Percentiles rank a stretch among this genome's conserved stretches.
Conservation (phyloP, 1,284 basidiomycete species). For the Meira nashicola region DNA sequence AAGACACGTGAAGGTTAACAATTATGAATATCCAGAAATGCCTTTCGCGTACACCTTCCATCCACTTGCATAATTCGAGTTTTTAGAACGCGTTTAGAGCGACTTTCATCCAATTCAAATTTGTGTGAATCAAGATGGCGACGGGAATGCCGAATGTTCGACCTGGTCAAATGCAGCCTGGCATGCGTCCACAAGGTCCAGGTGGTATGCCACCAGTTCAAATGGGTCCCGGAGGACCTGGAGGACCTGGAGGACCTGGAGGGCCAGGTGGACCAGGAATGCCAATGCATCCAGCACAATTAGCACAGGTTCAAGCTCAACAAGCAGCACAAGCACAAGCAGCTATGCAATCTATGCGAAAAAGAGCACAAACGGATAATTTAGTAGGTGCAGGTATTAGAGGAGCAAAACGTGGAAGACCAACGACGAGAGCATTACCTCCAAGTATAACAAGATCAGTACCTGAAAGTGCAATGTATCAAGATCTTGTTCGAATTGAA, state of each 20-base stretch:
- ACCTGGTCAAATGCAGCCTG: too few relatives aligned
- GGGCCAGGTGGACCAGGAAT: not conserved
- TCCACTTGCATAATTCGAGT: not conserved
- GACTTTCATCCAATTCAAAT: not conserved
- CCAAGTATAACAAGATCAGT: slow-evolving; percentile 63
- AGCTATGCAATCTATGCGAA: slow-evolving; percentile 19
- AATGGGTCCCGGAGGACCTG: too few relatives aligned
- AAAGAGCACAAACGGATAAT: slow-evolving; percentile 11
- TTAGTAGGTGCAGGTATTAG: slow-evolving; percentile 34
- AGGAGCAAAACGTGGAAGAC: slow-evolving; percentile 65
- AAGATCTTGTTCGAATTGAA: slow-evolving; percentile 79
- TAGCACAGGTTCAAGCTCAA: slow-evolving; percentile 39
- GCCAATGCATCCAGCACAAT: slow-evolving; percentile 13
- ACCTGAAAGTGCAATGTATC: slow-evolving; percentile 67
- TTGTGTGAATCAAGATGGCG: not conserved
- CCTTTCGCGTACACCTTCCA: too few relatives aligned
- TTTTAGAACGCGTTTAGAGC: not conserved
- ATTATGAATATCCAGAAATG: too few relatives aligned
- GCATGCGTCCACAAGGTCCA: too few relatives aligned
- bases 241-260: not conserved
- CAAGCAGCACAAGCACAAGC: slow-evolving; percentile 16
- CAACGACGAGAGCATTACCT: slow-evolving; percentile 73
- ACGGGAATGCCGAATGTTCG: not conserved
- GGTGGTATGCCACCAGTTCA: too few relatives aligned
- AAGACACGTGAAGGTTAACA: too few relatives aligned